Conservation (phyloP, 2,329 filamentous ascomycete species). For the Alternaria arborescens region DNA sequence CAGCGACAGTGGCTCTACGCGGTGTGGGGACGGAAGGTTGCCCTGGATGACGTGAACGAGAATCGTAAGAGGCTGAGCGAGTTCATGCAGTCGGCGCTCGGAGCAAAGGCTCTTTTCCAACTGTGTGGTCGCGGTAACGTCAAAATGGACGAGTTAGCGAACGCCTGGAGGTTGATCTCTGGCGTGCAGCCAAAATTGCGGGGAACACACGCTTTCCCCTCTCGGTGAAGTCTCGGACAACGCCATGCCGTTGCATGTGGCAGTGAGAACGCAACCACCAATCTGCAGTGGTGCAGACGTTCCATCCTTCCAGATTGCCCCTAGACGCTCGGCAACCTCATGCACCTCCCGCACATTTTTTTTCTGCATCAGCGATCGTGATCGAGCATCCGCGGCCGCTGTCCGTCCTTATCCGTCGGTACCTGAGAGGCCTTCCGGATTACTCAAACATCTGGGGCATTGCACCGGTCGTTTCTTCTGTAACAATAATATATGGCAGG, state of each 20-base stretch:
- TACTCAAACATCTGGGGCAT: not conserved
- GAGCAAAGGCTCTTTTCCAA: constrained; percentile 20
- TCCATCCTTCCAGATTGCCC: constrained; percentile 20
- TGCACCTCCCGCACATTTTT: constrained; percentile 14
- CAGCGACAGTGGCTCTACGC: constrained; percentile 4
- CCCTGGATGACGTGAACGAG: constrained; percentile 5
- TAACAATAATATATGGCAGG: not conserved
- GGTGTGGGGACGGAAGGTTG: not conserved
- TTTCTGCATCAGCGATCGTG: constrained; percentile 5
- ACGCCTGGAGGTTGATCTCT: constrained; percentile 21
- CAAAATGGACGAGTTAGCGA: constrained; percentile 15
- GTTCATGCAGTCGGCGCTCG: constrained; percentile 22
- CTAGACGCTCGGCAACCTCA: constrained; percentile 13
- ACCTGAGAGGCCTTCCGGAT: not conserved
- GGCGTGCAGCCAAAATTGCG: constrained; percentile 16
- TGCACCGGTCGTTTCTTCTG: not conserved
- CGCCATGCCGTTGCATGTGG: constrained; percentile 16
- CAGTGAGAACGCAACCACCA: constrained; percentile 1
- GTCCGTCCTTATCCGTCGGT: constrained; percentile 5
- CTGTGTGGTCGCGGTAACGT: constrained; percentile 8
- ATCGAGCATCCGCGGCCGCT: constrained; percentile 8
- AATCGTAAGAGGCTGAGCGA: not conserved
- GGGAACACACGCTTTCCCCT: constrained; percentile 23
- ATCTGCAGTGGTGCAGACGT: constrained; percentile 7
- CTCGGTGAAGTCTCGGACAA: constrained; percentile 31